phyloP scores from a whole-genome alignment of 805 yeast genomes.

The Saturnispora sanitii region DNA sequence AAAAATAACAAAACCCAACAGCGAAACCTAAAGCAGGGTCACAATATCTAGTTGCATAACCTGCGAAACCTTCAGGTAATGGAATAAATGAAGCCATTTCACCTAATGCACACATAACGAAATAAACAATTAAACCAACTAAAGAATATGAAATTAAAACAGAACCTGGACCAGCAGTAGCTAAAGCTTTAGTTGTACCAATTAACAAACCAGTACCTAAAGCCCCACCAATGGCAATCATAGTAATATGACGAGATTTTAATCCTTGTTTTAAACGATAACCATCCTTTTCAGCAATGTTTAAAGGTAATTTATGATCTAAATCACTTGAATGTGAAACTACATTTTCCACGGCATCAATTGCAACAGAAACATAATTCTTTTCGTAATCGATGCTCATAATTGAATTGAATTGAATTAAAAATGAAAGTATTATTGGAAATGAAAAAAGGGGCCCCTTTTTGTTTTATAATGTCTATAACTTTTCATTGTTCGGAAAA shows the following conservation, averaged over 20 bases:
- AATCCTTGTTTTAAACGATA: constrained; percentile 36
- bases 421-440: too few relatives aligned
- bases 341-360: too few relatives aligned
- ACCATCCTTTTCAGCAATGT: constrained; percentile 30
- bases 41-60: constrained; percentile 42
- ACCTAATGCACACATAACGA: constrained; percentile 50
- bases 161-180: constrained; percentile 62
- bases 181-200: constrained; percentile 64
- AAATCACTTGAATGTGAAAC: too few relatives aligned
- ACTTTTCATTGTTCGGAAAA: too few relatives aligned
- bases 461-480: too few relatives aligned
- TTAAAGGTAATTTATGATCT: too few relatives aligned
- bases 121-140: constrained; percentile 62
- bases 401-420: too few relatives aligned
- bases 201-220: constrained; percentile 73
- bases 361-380: too few relatives aligned
- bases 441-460: too few relatives aligned
- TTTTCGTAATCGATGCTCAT: too few relatives aligned
- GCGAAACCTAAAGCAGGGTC: constrained; percentile 49
- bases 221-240: constrained; percentile 75
- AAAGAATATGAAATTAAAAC: constrained; percentile 53
- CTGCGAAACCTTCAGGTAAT: constrained; percentile 45
- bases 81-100: constrained; percentile 49
- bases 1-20: constrained; percentile 43
- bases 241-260: constrained; percentile 42